Conservation (phyloP, 1,139 yeast genomes). For the Scheffersomyces titani region DNA sequence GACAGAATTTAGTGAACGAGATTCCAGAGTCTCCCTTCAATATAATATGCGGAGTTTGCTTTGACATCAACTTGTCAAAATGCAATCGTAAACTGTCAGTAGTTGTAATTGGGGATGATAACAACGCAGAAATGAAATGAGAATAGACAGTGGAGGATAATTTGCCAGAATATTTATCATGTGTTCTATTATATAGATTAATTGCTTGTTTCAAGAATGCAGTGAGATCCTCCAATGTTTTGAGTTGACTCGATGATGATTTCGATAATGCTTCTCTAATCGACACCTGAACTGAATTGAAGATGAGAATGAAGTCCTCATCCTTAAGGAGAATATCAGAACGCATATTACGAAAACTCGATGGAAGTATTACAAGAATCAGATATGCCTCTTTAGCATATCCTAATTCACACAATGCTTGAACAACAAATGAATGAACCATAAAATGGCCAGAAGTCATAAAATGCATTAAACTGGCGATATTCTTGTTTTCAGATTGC, state of each 20-base stretch:
- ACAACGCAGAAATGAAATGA: slow-evolving; percentile 1
- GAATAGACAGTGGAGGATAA: slow-evolving; percentile 4
- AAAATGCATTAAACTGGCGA: slow-evolving; percentile 15
- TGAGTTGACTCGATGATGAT: neutral
- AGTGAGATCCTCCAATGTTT: neutral
- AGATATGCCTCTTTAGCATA: slow-evolving; percentile 27
- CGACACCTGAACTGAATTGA: slow-evolving; percentile 6
- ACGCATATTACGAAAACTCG: slow-evolving; percentile 11
- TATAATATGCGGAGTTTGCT: neutral
- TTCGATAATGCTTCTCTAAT: neutral
- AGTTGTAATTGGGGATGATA: slow-evolving; percentile 4
- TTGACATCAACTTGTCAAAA: neutral
- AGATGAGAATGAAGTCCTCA: slow-evolving; percentile 19
- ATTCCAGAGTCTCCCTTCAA: neutral
- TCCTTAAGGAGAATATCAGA: slow-evolving; percentile 15
- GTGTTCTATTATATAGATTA: slow-evolving; percentile 1
- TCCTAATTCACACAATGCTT: slow-evolving; percentile 28
- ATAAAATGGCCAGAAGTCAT: slow-evolving; percentile 25
- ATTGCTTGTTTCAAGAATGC: slow-evolving; percentile 1
- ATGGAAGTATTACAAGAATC: slow-evolving; percentile 22
- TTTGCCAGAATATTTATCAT: neutral
- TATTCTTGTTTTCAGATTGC: slow-evolving; percentile 8
- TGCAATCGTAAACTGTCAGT: slow-evolving; percentile 3
- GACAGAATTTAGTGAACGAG: neutral
- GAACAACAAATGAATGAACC: slow-evolving; percentile 27